Conservation (phyloP, 148 eudicot genomes). For the Euryodendron excelsum region DNA sequence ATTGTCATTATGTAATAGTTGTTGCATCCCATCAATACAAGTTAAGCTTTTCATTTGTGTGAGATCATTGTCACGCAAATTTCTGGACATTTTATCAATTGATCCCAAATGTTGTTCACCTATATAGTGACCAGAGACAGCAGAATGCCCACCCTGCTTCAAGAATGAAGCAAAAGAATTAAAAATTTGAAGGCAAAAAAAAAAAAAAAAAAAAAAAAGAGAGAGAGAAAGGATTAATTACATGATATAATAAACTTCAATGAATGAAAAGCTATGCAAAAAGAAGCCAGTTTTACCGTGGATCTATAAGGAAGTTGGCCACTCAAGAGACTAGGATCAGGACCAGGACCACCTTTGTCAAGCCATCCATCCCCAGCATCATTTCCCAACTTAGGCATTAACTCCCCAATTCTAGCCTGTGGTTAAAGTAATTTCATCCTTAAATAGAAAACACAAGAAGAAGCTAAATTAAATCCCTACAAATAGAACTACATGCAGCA, state of each 20-base stretch:
- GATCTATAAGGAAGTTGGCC: slow-evolving; percentile 36
- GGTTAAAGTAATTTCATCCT: slow-evolving; percentile 5
- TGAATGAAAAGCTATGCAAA: slow-evolving; percentile 1
- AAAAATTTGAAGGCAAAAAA: not conserved
- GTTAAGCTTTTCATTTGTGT: slow-evolving; percentile 26
- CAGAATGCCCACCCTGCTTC: slow-evolving; percentile 49
- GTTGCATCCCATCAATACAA: slow-evolving; percentile 32
- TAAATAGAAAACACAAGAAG: not conserved
- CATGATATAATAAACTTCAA: not conserved
- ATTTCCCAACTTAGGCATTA: slow-evolving; percentile 41
- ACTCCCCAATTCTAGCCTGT: slow-evolving; percentile 55
- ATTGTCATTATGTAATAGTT: slow-evolving; percentile 17
- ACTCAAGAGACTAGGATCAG: slow-evolving; percentile 29
- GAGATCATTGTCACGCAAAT: slow-evolving; percentile 33
- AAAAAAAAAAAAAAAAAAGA: slow-evolving; percentile 2
- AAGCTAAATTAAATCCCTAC: not conserved
- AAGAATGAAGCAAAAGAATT: slow-evolving; percentile 1
- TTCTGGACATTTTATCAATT: slow-evolving; percentile 25
- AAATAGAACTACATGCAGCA: not conserved
- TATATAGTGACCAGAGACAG: slow-evolving; percentile 22
- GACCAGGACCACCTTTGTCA: slow-evolving; percentile 33
- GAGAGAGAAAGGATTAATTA: too few species aligned
- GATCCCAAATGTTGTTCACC: slow-evolving; percentile 30
- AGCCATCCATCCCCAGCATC: slow-evolving; percentile 32
- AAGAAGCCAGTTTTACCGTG: slow-evolving; percentile 22